A percentile compares a stretch with the other conserved stretches of the same genome.
Conservation (phyloP, 768 basidiomycete species). For the Tylopilus subfusipes region DNA sequence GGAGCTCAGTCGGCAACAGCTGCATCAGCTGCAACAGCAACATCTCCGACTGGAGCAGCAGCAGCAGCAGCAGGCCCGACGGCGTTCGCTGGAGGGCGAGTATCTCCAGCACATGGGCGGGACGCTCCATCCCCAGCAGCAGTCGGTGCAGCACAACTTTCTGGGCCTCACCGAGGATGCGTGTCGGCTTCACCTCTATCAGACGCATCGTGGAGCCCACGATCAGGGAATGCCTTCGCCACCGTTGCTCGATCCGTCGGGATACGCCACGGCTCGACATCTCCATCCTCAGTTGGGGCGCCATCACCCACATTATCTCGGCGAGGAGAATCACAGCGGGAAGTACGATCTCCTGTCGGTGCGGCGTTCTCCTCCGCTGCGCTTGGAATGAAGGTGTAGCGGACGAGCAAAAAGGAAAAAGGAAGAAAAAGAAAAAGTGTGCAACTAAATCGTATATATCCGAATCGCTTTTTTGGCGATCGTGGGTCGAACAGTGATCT, state of each 20-base stretch:
- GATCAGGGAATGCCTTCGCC: constrained; percentile 31
- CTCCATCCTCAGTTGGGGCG: constrained; percentile 34
- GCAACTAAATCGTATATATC: constrained; percentile 28
- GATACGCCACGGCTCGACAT: constrained; percentile 29
- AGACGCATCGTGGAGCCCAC: constrained; percentile 35
- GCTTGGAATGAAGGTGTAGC: constrained; percentile 47
- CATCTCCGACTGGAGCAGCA: constrained; percentile 35
- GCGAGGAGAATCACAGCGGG: constrained; percentile 35
- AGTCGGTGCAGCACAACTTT: constrained; percentile 26
- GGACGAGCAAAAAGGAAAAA: not conserved
- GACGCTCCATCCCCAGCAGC: constrained; percentile 30
- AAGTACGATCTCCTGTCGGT: constrained; percentile 45
- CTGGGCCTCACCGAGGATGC: constrained; percentile 24
- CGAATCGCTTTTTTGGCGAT: constrained; percentile 26
- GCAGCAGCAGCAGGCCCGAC: constrained; percentile 33
- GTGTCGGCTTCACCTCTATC: constrained; percentile 34
- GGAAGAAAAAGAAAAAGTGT: constrained; percentile 4
- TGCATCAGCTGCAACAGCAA: constrained; percentile 36
- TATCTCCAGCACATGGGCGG: constrained; percentile 38
- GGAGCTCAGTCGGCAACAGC: constrained; percentile 46
- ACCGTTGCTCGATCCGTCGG: constrained; percentile 33
- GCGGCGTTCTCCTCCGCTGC: constrained; percentile 43
- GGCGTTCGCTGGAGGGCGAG: constrained; percentile 34
- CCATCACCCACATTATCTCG: constrained; percentile 34
- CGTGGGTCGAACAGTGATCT: constrained; percentile 23